A percentile compares a stretch with the other conserved stretches of the same genome.
Conservation (phyloP, 2,329 filamentous ascomycete genomes). For the Aspergillus latus region DNA sequence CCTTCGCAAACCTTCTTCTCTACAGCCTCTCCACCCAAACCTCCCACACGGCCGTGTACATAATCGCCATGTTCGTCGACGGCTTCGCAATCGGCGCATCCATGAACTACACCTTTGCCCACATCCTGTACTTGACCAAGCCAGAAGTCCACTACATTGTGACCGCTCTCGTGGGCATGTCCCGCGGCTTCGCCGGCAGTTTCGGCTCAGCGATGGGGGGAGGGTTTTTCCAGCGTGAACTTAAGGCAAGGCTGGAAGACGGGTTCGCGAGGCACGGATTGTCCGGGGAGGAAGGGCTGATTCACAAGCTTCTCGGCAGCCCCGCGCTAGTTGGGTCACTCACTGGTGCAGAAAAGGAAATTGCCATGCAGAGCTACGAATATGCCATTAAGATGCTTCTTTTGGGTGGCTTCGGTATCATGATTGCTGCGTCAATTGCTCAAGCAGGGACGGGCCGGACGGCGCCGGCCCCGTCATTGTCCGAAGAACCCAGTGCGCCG, state of each 20-base stretch:
- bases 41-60: constrained; percentile 54
- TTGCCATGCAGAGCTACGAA: constrained; percentile 57
- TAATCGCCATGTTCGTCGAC: constrained; percentile 65
- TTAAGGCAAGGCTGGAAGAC: constrained; percentile 56
- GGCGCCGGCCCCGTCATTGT: not conserved
- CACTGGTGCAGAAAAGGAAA: constrained; percentile 48
- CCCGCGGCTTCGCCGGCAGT: constrained; percentile 76
- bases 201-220: constrained; percentile 80
- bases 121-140: constrained; percentile 70
- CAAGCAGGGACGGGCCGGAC: constrained; percentile 62
- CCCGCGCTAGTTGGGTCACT: constrained; percentile 56
- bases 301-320: constrained; percentile 58
- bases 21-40: constrained; percentile 56
- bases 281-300: constrained; percentile 45
- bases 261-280: constrained; percentile 54
- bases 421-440: constrained; percentile 50
- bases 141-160: constrained; percentile 70
- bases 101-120: constrained; percentile 78
- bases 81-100: constrained; percentile 70
- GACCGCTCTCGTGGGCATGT: constrained; percentile 73
- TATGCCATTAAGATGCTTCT: constrained; percentile 56
- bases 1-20: constrained; percentile 58
- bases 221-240: constrained; percentile 67
- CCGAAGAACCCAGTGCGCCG: not conserved
- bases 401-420: constrained; percentile 51